phyloP scores from a whole-genome alignment of 1,284 basidiomycete genomes.

The Xerocomus amazonicus region DNA sequence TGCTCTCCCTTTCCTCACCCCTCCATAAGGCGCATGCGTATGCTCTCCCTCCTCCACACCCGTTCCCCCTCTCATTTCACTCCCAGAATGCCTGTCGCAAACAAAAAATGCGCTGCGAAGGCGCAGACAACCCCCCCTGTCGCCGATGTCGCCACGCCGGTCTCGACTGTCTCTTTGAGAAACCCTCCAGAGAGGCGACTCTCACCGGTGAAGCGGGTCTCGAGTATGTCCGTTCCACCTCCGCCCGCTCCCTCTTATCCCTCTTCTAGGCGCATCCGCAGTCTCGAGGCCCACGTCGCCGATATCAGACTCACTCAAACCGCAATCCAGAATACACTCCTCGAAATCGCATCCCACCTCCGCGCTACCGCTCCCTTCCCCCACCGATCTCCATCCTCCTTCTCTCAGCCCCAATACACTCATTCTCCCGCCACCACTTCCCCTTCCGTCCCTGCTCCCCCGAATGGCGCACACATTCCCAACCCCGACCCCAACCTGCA shows the following conservation, averaged over 20 bases:
- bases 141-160: slow-evolving; percentile 83
- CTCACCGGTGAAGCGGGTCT: slow-evolving; percentile 83
- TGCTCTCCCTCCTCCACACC: background rate
- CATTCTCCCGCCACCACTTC: slow-evolving; percentile 66
- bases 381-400: slow-evolving; percentile 60
- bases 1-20: slow-evolving; percentile 15
- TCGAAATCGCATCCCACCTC: slow-evolving; percentile 70
- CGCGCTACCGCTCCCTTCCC: slow-evolving; percentile 47
- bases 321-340: slow-evolving; percentile 71
- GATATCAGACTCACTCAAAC: slow-evolving; percentile 69
- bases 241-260: slow-evolving; percentile 14
- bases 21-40: slow-evolving; percentile 69
- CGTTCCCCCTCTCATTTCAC: background rate
- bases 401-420: slow-evolving; percentile 49
- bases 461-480: slow-evolving; percentile 30
- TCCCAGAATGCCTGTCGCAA: slow-evolving; percentile 77
- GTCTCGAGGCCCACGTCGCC: slow-evolving; percentile 78
- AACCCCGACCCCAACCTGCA: slow-evolving; percentile 25
- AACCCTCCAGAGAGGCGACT: slow-evolving; percentile 79
- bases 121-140: slow-evolving; percentile 88
- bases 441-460: slow-evolving; percentile 54
- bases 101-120: slow-evolving; percentile 87
- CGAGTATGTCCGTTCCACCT: slow-evolving; percentile 56
- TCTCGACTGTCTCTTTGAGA: slow-evolving; percentile 86
- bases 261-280: slow-evolving; percentile 71